A percentile compares a stretch with the other conserved stretches of the same genome.
phyloP scores from a whole-genome alignment of 2,329 filamentous ascomycete genomes.

The Grosmannia serpens region DNA sequence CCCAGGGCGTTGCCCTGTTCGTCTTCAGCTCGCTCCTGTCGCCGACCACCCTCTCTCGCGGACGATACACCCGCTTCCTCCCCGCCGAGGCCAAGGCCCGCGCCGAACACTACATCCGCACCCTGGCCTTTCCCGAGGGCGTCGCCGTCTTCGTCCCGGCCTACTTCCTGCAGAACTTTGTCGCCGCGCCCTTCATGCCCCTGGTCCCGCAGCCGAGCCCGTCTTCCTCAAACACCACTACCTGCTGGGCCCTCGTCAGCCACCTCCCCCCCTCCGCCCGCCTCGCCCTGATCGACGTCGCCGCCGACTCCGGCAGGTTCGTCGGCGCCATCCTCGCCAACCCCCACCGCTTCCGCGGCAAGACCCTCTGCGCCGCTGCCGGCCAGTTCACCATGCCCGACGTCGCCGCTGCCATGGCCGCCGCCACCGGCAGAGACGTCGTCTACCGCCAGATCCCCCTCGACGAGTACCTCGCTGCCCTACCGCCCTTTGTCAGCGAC shows the following conservation, averaged over 20 bases:
- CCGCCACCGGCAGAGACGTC: slow-evolving; percentile 21
- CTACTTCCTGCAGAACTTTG: slow-evolving; percentile 42
- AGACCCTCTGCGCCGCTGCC: slow-evolving; percentile 9
- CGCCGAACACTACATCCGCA: slow-evolving; percentile 44
- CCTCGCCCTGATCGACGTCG: slow-evolving; percentile 26
- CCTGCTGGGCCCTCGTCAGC: too few relatives aligned
- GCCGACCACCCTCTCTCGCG: slow-evolving; percentile 42
- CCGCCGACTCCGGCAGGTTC: slow-evolving; percentile 29
- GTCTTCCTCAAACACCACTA: too few relatives aligned
- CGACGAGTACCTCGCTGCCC: background rate
- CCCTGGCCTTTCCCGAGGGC: slow-evolving; percentile 26
- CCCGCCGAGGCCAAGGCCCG: slow-evolving; percentile 37
- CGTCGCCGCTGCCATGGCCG: slow-evolving; percentile 18
- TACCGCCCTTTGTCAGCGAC: too few relatives aligned
- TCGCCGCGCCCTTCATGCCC: slow-evolving; percentile 12
- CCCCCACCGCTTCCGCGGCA: slow-evolving; percentile 13
- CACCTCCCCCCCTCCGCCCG: slow-evolving; percentile 2
- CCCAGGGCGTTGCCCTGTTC: slow-evolving; percentile 35
- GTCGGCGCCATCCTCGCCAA: slow-evolving; percentile 18
- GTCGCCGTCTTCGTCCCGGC: slow-evolving; percentile 40
- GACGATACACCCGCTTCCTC: slow-evolving; percentile 45
- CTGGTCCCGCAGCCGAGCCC: slow-evolving; percentile 12
- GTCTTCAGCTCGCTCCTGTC: slow-evolving; percentile 44
- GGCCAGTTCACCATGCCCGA: slow-evolving; percentile 18
- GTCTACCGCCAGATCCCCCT: slow-evolving; percentile 7